Conservation (phyloP, 306 rosid species). For the Citrullus colocynthis region DNA sequence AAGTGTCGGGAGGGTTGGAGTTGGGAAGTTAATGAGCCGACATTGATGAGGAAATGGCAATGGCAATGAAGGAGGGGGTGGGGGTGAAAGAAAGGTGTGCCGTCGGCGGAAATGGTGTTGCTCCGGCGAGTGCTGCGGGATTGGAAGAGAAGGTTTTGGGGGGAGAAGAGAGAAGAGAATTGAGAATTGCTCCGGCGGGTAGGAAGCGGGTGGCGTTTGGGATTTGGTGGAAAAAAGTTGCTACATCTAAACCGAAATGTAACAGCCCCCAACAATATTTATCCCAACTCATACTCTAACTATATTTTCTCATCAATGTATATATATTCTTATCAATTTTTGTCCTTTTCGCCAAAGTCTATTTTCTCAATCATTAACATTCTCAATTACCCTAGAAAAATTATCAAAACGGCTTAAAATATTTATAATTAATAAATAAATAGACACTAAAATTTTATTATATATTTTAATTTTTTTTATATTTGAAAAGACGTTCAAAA, state of each 20-base stretch:
- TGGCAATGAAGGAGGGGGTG: background rate
- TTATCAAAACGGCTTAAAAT: too few species aligned
- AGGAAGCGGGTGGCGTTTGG: background rate
- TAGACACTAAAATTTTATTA: too few species aligned
- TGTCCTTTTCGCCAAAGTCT: background rate
- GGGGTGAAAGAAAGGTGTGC: background rate
- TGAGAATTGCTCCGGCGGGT: background rate
- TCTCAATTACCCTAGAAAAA: too few species aligned
- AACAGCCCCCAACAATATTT: background rate
- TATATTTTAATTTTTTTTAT: too few species aligned
- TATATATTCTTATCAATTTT: background rate
- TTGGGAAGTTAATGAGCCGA: too few species aligned
- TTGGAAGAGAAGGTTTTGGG: background rate
- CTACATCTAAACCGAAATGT: background rate
- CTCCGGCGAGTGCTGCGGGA: background rate
- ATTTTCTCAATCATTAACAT: background rate
- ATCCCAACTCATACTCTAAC: background rate
- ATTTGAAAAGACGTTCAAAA: too few species aligned
- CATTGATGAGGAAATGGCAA: background rate
- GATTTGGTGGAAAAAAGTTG: background rate
- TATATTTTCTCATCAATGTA: background rate
- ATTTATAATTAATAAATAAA: too few species aligned
- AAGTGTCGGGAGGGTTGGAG: background rate
- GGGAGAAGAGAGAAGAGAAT: background rate
- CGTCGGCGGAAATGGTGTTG: background rate